A percentile compares a stretch with the other conserved stretches of the same genome.
Conservation (phyloP, 1,284 basidiomycete species). For the Cutaneotrichosporon cutaneum region DNA sequence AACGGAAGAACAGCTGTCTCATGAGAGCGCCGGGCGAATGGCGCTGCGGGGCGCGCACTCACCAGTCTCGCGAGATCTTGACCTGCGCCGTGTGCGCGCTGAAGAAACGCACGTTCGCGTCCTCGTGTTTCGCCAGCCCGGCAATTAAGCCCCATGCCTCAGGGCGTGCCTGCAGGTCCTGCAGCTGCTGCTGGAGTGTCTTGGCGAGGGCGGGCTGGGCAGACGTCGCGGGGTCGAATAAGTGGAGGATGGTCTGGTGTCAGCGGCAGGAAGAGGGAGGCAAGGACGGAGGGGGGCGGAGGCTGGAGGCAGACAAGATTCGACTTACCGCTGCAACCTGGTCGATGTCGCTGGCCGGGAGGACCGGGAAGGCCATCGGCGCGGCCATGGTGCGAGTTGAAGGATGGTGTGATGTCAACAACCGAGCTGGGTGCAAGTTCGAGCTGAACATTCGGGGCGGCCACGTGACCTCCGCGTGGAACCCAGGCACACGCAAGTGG, state of each 20-base stretch:
- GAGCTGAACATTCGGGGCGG: not conserved
- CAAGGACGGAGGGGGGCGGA: too few species aligned
- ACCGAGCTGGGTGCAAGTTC: not conserved
- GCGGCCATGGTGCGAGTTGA: conserved; percentile 1
- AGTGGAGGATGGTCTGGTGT: conserved; percentile 44
- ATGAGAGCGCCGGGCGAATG: not conserved
- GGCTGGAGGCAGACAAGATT: too few species aligned
- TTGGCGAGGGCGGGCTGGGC: conserved; percentile 43
- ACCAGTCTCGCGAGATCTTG: conserved; percentile 88
- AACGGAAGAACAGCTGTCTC: not conserved
- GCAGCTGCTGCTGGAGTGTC: conserved; percentile 47
- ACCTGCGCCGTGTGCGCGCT: conserved; percentile 86
- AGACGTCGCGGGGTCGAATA: conserved; percentile 41
- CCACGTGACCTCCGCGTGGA: not conserved
- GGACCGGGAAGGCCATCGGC: conserved; percentile 34
- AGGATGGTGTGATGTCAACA: conserved; percentile 7
- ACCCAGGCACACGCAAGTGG: too few species aligned
- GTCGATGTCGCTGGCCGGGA: conserved; percentile 36
- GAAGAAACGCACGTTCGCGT: conserved; percentile 84
- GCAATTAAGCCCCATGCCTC: conserved; percentile 53
- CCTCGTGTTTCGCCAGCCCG: conserved; percentile 52
- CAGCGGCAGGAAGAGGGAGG: not conserved
- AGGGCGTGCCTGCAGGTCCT: conserved; percentile 43
- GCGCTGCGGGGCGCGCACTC: conserved; percentile 35
- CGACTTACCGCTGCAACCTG: conserved; percentile 40